phyloP scores from a whole-genome alignment of 495 filamentous ascomycete genomes.

The Penicillium canariense region DNA sequence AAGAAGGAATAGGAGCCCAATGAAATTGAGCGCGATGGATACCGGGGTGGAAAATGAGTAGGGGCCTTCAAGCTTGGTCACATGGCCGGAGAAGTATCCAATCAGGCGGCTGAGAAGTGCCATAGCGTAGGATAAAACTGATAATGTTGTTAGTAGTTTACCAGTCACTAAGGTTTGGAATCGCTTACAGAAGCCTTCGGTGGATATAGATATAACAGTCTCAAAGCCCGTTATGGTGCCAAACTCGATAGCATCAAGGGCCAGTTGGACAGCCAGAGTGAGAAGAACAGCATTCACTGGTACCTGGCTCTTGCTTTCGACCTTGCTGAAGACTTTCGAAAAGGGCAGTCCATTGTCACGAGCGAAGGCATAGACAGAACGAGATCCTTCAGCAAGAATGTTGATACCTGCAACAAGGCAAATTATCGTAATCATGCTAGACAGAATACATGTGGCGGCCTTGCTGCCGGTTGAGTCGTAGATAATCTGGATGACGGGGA shows the following conservation, averaged over 20 bases:
- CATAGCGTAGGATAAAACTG: constrained; percentile 58
- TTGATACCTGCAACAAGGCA: constrained; percentile 40
- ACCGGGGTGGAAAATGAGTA: constrained; percentile 35
- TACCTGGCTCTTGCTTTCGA: constrained; percentile 37
- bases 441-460: constrained; percentile 39
- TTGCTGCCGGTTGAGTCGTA: constrained; percentile 45
- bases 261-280: constrained; percentile 49
- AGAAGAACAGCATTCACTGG: constrained; percentile 52
- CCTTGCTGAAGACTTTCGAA: constrained; percentile 40
- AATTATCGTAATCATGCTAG: constrained; percentile 42
- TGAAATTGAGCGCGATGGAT: constrained; percentile 47
- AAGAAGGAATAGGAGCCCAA: constrained; percentile 52
- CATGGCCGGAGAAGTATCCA: constrained; percentile 46
- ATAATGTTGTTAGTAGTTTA: constrained; percentile 11
- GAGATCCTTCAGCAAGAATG: constrained; percentile 44
- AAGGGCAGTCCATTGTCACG: constrained; percentile 50
- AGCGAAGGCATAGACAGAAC: constrained; percentile 47
- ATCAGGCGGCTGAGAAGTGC: constrained; percentile 51
- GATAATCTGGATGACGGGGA: constrained; percentile 49
- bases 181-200: constrained; percentile 55
- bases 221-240: constrained; percentile 57
- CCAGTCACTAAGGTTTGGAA: neutral
- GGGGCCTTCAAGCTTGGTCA: constrained; percentile 36
- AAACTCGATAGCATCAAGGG: constrained; percentile 57
- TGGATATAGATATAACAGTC: constrained; percentile 56